Evolutionary conservation across 2,329 filamentous ascomycete genomes (phyloP).

Genomic region (Exophiala spinifera): DNA sequence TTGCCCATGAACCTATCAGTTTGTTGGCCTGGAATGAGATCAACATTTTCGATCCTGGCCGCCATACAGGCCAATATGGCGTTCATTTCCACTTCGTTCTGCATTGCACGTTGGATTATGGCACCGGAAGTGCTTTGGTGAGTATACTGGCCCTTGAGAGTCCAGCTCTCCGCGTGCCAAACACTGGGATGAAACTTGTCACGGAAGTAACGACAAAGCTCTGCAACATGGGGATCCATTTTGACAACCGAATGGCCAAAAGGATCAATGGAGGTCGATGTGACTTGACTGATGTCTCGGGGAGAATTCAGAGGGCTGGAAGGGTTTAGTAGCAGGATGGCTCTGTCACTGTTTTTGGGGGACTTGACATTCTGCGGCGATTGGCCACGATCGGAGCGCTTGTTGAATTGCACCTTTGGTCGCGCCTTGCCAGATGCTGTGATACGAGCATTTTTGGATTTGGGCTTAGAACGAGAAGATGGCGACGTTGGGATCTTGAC

Average conservation of each 20-base stretch:
- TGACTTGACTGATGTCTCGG: conserved; percentile 21
- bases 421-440: neutral
- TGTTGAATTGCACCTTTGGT: neutral
- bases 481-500: conserved; percentile 1
- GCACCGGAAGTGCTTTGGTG: conserved; percentile 18
- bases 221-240: conserved; percentile 22
- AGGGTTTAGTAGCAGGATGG: conserved; percentile 12
- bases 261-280: conserved; percentile 19
- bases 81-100: conserved; percentile 27
- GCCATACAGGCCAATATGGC: conserved; percentile 27
- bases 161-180: conserved; percentile 25
- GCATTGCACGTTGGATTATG: conserved; percentile 22
- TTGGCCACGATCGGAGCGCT: neutral
- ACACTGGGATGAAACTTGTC: conserved; percentile 26
- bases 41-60: conserved; percentile 24
- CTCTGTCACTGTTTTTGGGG: neutral
- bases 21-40: conserved; percentile 17
- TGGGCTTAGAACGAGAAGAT: conserved; percentile 5
- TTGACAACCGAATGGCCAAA: conserved; percentile 24
- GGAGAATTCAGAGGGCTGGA: conserved; percentile 5
- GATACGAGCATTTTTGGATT: neutral
- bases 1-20: conserved; percentile 26
- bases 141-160: conserved; percentile 19
- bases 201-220: conserved; percentile 24
- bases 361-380: neutral